Evolutionary conservation across 2,329 filamentous ascomycete species (phyloP).

Genomic region (Aspergillus chevalieri): DNA sequence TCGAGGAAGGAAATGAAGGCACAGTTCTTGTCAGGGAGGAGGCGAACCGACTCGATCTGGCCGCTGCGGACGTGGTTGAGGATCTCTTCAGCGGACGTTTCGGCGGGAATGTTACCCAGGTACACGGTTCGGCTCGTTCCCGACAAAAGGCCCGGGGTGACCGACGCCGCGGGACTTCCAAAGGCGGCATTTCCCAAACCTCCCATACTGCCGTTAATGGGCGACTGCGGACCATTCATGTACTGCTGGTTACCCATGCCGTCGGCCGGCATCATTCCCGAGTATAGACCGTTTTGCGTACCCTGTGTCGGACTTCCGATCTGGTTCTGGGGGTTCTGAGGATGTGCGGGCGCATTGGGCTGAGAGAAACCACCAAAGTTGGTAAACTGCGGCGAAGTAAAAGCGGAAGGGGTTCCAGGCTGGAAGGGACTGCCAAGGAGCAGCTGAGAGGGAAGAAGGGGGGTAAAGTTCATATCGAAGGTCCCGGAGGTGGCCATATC

Average conservation of each 20-base stretch:
- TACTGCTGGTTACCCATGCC: slow-evolving; percentile 76
- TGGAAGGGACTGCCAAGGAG: slow-evolving; percentile 95
- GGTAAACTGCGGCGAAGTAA: slow-evolving; percentile 87
- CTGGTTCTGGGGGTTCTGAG: slow-evolving; percentile 54
- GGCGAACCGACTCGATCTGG: slow-evolving; percentile 96
- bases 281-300: slow-evolving; percentile 66
- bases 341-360: slow-evolving; percentile 46
- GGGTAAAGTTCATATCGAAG: slow-evolving; percentile 98
- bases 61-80: slow-evolving; percentile 92
- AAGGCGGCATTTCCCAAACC: slow-evolving; percentile 55
- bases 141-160: slow-evolving; percentile 73
- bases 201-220: slow-evolving; percentile 63
- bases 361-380: slow-evolving; percentile 72
- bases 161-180: slow-evolving; percentile 64
- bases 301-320: slow-evolving; percentile 70
- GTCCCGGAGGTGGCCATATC: slow-evolving; percentile 84
- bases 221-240: slow-evolving; percentile 75
- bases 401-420: slow-evolving; percentile 83
- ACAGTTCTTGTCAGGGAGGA: slow-evolving; percentile 98
- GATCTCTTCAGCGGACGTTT: slow-evolving; percentile 95
- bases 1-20: slow-evolving; percentile 99
- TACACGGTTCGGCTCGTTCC: slow-evolving; percentile 96
- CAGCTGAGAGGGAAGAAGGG: slow-evolving; percentile 86
- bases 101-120: slow-evolving; percentile 94
- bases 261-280: slow-evolving; percentile 78